Percentiles rank a stretch among this genome's conserved stretches.
Evolutionary conservation across 768 basidiomycete species (phyloP).

Genomic region (Tremella mesenterica): DNA sequence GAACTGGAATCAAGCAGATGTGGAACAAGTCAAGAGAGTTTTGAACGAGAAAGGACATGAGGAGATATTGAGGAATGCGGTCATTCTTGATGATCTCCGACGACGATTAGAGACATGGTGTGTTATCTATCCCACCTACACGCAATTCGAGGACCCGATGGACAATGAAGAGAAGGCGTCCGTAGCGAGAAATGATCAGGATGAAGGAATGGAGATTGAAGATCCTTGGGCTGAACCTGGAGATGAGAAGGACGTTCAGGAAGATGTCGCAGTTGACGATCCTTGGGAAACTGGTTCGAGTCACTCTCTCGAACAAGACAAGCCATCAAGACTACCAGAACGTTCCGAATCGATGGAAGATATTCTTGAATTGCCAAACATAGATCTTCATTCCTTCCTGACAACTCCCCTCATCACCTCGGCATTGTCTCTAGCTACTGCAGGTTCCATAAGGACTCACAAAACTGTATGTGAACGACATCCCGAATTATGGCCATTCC

Average conservation of each 20-base stretch:
- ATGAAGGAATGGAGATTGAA: constrained; percentile 20
- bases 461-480: constrained; percentile 56
- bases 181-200: no score
- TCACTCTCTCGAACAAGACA: background rate
- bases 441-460: constrained; percentile 55
- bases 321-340: background rate
- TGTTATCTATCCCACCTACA: no score
- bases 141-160: no score
- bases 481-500: constrained; percentile 58
- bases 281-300: constrained; percentile 11
- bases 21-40: no score
- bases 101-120: no score
- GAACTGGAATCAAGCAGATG: no score
- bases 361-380: no score
- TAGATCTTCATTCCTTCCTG: constrained; percentile 59
- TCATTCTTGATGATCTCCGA: no score
- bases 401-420: constrained; percentile 52
- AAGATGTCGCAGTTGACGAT: constrained; percentile 10
- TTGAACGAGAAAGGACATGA: no score
- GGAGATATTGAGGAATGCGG: no score
- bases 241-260: background rate
- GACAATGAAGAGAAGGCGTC: no score
- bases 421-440: constrained; percentile 61
- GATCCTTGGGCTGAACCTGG: constrained; percentile 28
- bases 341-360: background rate